Evolutionary conservation across 768 basidiomycete genomes (phyloP), one percentile per base, ranked within the genome.

Genomic region (Clathrus columnatus): DNA sequence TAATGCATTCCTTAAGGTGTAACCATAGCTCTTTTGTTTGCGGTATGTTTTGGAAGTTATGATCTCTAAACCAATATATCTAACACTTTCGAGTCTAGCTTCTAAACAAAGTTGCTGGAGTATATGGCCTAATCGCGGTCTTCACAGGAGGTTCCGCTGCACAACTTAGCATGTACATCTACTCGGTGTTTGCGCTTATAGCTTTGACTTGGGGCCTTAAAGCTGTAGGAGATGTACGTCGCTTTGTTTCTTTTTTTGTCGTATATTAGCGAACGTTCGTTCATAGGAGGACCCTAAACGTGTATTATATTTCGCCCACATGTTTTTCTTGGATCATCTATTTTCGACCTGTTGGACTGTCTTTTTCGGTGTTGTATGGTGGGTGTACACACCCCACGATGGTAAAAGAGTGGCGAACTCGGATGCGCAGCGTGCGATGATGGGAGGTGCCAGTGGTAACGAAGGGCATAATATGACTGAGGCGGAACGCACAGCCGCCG

Each of bases 51-150:
- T 17, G 30, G 18, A 6, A 26, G n/a, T 24, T 27, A 17, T 21
- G 18, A 23, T 20, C 32, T 18, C 23, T 7, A 3, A 20, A 7
- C 5, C 42, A 10, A 41, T 8, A 14, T 21, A 18, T 18, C n/a
- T 23, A 54, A 17, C 30, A 17, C 26, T 5, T 5, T 32, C 43
- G 49, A 42, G 23, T 47, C 43, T 42, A 89, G 88, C 72, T 92
- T 51, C 75, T 99, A 61, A 99, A 99, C 79, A 99, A 99, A 72
- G 95, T 94, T 49, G 94, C 96, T 18, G 95, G 96, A 50, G 81
- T 97, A 7, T 99, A 98, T 67, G 96, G 96, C 54, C 80, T 99
- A 56, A 84, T 99, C 57, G 94, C 93, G 5, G 80, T 93, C 55
- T 70, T 93, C 57, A 87, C 87, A 0, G 91, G 89, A n/a, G 86